These are phyloP conservation scores for Hypomyces perniciosus DNA, from an alignment of 2,329 filamentous ascomycete genomes.

Conservation along the genomic window DNA sequence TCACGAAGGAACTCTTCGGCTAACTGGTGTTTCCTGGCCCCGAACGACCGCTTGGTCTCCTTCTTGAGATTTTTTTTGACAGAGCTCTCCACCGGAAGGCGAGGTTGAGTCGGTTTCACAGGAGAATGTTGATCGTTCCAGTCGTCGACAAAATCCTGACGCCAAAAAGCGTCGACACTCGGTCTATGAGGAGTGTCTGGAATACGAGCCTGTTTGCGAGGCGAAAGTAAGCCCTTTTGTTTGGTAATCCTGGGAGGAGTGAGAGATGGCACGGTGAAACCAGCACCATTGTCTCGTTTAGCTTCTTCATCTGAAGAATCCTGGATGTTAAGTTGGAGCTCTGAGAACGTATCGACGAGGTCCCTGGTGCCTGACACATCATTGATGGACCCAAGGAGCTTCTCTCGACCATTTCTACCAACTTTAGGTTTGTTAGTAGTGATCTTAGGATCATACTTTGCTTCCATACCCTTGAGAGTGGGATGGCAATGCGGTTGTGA, in stretches of 20 bases:
- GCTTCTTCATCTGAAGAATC: background rate
- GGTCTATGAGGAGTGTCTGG: conserved; percentile 49
- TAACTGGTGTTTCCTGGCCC: conserved; percentile 53
- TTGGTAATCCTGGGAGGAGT: background rate
- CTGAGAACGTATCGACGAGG: background rate
- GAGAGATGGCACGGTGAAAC: background rate
- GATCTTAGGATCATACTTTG: no score
- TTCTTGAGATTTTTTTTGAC: conserved; percentile 30
- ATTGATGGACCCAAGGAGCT: no score
- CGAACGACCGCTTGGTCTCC: conserved; percentile 53
- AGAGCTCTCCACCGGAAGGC: background rate
- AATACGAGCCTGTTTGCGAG: conserved; percentile 33
- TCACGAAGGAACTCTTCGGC: conserved; percentile 60
- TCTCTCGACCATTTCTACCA: no score
- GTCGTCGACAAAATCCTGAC: conserved; percentile 50
- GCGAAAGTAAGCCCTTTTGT: conserved; percentile 21
- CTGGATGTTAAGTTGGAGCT: background rate
- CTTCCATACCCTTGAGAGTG: no score
- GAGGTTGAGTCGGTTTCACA: conserved; percentile 30
- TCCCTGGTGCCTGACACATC: no score
- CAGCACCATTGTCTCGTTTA: background rate
- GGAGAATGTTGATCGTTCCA: conserved; percentile 60
- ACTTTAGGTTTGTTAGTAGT: no score
- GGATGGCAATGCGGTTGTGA: no score
- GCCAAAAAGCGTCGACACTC: conserved; percentile 55